Percentiles rank a stretch among this genome's conserved stretches.
phyloP scores from a whole-genome alignment of 495 filamentous ascomycete genomes.

The Penicillium fimorum region DNA sequence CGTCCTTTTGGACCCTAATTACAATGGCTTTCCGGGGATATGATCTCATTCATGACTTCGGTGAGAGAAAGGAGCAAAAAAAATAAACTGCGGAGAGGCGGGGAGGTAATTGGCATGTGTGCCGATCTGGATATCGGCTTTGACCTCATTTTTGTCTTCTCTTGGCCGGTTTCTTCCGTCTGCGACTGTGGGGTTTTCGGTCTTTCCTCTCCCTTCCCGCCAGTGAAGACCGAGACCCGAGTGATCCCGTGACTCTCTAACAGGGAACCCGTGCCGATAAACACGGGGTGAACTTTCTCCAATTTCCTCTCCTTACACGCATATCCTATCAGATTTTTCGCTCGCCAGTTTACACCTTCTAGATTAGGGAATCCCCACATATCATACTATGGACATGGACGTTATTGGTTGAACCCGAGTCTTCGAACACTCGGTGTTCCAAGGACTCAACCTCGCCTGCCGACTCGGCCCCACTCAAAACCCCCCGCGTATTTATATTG shows the following conservation, averaged over 20 bases:
- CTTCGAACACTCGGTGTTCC: too few relatives aligned
- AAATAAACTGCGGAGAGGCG: conserved; percentile 10
- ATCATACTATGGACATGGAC: not conserved
- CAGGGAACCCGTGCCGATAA: not conserved
- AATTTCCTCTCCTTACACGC: not conserved
- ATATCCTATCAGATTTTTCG: not conserved
- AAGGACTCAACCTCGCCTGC: too few relatives aligned
- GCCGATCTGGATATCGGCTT: not conserved
- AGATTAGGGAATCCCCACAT: too few relatives aligned
- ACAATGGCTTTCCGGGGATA: conserved; percentile 1
- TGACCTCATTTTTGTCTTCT: not conserved
- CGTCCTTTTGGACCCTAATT: not conserved
- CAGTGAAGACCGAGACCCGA: not conserved
- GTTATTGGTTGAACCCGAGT: not conserved
- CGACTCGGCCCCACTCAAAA: not conserved
- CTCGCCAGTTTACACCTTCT: too few relatives aligned
- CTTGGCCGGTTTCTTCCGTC: conserved; percentile 2
- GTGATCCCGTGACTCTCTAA: not conserved
- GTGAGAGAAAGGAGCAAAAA: conserved; percentile 6
- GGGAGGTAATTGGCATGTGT: not conserved
- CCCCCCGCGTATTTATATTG: conserved; percentile 3
- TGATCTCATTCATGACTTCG: not conserved
- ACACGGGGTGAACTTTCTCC: not conserved
- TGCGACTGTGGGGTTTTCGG: not conserved
- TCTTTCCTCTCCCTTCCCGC: not conserved